Conservation (phyloP, 2,329 filamentous ascomycete species). For the Xylaria sp. region DNA sequence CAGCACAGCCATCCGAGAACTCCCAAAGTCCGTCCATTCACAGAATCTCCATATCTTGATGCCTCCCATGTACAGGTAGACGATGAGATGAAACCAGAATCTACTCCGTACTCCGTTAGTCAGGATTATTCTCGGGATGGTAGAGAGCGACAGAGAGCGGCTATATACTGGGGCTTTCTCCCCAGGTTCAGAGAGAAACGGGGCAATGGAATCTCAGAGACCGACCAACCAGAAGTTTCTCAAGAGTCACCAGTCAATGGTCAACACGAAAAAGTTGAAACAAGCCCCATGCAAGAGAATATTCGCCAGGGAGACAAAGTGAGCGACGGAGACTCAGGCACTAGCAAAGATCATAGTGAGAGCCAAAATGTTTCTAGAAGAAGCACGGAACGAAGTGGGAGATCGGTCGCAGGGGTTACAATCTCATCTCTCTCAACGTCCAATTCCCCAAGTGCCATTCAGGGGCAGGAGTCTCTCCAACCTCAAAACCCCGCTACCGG, state of each 20-base stretch:
- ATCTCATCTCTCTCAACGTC: conserved; percentile 22
- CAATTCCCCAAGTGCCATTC: conserved; percentile 12
- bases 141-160: conserved; percentile 31
- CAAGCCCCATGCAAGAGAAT: conserved; percentile 39
- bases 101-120: conserved; percentile 20
- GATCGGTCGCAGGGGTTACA: conserved; percentile 31
- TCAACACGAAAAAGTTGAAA: conserved; percentile 30
- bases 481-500: conserved; percentile 39
- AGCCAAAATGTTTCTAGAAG: not conserved
- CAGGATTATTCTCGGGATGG: conserved; percentile 11
- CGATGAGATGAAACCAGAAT: conserved; percentile 21
- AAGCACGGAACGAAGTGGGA: conserved; percentile 3
- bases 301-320: conserved; percentile 26
- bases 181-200: conserved; percentile 37
- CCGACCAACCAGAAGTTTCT: conserved; percentile 17
- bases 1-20: conserved; percentile 30
- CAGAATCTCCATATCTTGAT: conserved; percentile 23
- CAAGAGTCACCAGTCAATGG: conserved; percentile 31
- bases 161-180: conserved; percentile 46
- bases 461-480: conserved; percentile 24
- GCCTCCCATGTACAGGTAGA: conserved; percentile 30
- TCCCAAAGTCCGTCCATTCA: conserved; percentile 40
- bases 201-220: conserved; percentile 4
- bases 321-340: not conserved
- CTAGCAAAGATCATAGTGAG: conserved; percentile 4